Evolutionary conservation across 495 filamentous ascomycete genomes (phyloP), one percentile per base, ranked within the genome.

Genomic region (Bathelium albidoporum): DNA sequence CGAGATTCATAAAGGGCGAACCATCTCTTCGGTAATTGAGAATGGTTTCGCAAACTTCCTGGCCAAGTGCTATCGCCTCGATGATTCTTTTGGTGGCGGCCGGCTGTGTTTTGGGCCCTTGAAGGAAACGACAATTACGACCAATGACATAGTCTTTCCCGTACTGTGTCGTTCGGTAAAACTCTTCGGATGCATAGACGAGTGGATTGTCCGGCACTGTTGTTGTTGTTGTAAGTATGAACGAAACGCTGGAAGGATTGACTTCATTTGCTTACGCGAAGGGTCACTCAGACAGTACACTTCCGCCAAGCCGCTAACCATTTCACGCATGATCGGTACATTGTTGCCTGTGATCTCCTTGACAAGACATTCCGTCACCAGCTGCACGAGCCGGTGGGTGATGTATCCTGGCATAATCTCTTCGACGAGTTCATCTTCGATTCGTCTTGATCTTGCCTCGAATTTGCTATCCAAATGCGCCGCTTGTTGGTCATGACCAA

Each of bases 11-110:
- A 68, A 88, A 88, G 0, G 82, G 83, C 1, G 80, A 82, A 2
- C 85, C 84, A 64, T 87, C 84, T 60, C 84, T 73, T 41, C 83
- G 74, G 66, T 89, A 89, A 69, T 89, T 88, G 0, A 89, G 74
- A 14, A 89, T 76, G 0, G 85, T 77, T 64, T 90, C 88, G 59
- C 80, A 86, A 53, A 87, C 81, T 65, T 88, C 85, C 52, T 82
- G 75, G 12, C 84, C 83, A 2, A 72, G 77, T 14, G 78, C 71
- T 1, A 90, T 64, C 1, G 82, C 82, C 49, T 82, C 78, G 43
- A 78, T 72, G 18, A 90, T 75, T 58, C 87, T 79, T 59, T 74
- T 69, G 1, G 85, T 77, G 43, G 82, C 80, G 22, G 66, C 67
- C 24, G 66, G 71, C 62, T 80, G 76, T 1, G 85, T 83, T 66